Evolutionary conservation across 306 rosid genomes (phyloP).

Genomic region (Corylus heterophylla): DNA sequence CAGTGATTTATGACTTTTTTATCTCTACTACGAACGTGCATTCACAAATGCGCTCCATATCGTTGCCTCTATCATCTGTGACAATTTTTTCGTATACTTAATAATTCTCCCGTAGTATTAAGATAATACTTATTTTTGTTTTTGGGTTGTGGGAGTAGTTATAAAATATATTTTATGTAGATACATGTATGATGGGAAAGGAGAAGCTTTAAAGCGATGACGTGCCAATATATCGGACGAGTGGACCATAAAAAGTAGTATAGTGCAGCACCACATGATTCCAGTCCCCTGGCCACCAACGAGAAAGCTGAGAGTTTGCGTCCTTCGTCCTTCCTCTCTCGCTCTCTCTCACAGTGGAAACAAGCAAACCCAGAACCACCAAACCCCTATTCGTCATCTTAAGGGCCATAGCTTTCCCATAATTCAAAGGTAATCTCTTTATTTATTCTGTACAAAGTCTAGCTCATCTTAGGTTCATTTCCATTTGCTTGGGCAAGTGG

Average conservation of each 20-base stretch:
- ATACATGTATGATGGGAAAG: no score
- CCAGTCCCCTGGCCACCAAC: neutral
- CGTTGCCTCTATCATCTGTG: no score
- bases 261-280: conserved; percentile 6
- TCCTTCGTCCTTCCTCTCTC: neutral
- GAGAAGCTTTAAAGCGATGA: neutral
- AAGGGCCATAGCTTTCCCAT: neutral
- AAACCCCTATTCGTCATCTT: conserved; percentile 11
- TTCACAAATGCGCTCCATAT: no score
- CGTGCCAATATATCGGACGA: neutral
- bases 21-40: no score
- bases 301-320: neutral
- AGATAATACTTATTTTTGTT: no score
- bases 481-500: neutral
- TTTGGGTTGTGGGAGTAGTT: no score
- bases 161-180: no score
- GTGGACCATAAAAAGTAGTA: neutral
- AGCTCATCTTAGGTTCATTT: neutral
- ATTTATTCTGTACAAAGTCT: neutral
- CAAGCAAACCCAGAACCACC: neutral
- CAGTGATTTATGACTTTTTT: no score
- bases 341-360: conserved; percentile 1
- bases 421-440: conserved; percentile 3
- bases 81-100: no score
- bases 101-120: no score